Conservation (phyloP, 2,329 filamentous ascomycete genomes). For the Ampelomyces quisqualis region DNA sequence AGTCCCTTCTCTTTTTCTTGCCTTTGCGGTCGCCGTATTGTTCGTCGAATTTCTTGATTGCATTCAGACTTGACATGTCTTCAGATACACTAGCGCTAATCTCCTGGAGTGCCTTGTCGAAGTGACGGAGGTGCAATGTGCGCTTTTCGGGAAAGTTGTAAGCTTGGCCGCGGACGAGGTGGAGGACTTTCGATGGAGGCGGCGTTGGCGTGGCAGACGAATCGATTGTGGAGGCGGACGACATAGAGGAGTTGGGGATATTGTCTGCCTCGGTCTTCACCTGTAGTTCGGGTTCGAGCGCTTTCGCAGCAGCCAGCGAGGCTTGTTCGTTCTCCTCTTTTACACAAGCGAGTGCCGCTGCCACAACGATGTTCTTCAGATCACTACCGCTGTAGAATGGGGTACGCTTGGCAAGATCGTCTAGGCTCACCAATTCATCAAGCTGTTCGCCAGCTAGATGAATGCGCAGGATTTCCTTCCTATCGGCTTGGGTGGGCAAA, state of each 20-base stretch:
- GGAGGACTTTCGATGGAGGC: conserved; percentile 31
- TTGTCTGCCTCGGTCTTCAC: neutral
- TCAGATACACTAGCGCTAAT: conserved; percentile 91
- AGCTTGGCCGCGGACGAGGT: conserved; percentile 31
- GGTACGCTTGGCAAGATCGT: conserved; percentile 64
- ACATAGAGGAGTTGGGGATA: neutral
- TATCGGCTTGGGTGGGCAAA: conserved; percentile 65
- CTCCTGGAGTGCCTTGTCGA: conserved; percentile 80
- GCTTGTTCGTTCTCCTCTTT: conserved; percentile 65
- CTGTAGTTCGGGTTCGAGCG: conserved; percentile 2
- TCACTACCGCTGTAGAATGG: conserved; percentile 81
- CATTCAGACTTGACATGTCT: conserved; percentile 82
- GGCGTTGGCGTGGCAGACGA: conserved; percentile 10
- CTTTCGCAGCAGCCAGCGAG: conserved; percentile 28
- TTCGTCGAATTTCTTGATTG: conserved; percentile 93
- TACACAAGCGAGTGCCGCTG: conserved; percentile 76
- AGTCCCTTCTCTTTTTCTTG: conserved; percentile 61
- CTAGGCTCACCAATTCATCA: conserved; percentile 61
- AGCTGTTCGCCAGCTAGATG: conserved; percentile 69
- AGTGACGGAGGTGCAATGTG: conserved; percentile 68
- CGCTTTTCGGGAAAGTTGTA: conserved; percentile 70
- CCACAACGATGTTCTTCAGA: conserved; percentile 78
- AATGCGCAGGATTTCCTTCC: conserved; percentile 68
- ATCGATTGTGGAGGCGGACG: conserved; percentile 1
- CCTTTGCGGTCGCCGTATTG: conserved; percentile 82